Conservation (phyloP, 352 stramenopile genomes). For the Pythium coloratum region DNA sequence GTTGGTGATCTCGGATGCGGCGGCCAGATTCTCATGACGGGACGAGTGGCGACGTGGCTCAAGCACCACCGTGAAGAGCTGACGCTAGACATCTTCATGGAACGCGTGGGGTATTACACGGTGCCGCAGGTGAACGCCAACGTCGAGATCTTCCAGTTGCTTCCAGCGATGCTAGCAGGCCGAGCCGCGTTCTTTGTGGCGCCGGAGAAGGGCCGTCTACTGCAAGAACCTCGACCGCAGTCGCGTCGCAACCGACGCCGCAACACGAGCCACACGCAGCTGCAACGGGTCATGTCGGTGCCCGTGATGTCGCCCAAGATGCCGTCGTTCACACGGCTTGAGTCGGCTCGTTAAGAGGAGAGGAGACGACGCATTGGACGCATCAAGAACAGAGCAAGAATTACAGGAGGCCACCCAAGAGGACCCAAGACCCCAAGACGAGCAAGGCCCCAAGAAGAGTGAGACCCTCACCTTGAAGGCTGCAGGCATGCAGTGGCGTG, state of each 20-base stretch:
- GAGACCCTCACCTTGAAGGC: too few species aligned
- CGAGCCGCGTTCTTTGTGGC: conserved; percentile 14
- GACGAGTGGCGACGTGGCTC: conserved; percentile 31
- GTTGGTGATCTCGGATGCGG: conserved; percentile 32
- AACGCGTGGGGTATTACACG: conserved; percentile 34
- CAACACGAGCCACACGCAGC: background rate
- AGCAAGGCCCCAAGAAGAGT: too few species aligned
- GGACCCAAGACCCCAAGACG: too few species aligned
- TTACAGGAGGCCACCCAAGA: background rate
- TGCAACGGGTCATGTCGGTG: conserved; percentile 18
- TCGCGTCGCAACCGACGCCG: conserved; percentile 1
- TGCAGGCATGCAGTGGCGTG: too few species aligned
- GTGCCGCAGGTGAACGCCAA: conserved; percentile 43
- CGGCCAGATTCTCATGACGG: conserved; percentile 34
- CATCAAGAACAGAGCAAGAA: background rate
- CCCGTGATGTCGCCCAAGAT: conserved; percentile 14
- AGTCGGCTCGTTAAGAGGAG: conserved; percentile 1
- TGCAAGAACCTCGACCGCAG: conserved; percentile 10
- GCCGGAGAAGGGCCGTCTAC: conserved; percentile 13
- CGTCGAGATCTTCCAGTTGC: conserved; percentile 47
- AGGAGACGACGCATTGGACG: background rate
- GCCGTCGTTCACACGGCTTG: conserved; percentile 4
- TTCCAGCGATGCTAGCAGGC: conserved; percentile 21
- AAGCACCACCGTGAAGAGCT: conserved; percentile 22
- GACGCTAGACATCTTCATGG: conserved; percentile 25